Evolutionary conservation across 192 early-diverging fungal genomes (phyloP), one percentile per base, ranked within the genome.

Genomic region (Coemansia reversa): DNA sequence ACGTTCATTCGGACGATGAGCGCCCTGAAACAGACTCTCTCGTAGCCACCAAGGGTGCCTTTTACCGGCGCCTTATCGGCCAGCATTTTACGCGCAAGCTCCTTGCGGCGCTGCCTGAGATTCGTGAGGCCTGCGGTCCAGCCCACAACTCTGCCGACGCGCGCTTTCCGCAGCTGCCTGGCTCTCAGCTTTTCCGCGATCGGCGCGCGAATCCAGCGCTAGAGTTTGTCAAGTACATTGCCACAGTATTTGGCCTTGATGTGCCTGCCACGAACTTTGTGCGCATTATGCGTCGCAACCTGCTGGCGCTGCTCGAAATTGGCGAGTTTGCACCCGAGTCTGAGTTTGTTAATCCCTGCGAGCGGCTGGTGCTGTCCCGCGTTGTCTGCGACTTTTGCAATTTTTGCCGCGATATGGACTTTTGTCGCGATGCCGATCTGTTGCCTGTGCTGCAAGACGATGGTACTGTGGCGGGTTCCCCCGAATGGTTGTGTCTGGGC

Each of bases 301-400:
- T 89, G 57, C 65, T 97, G 50, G 83, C 71, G 27, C 51, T 93
- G 56, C 84, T 96, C 9, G 86, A 85, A 7, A 63, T 88, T 32
- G 86, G 92, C 58, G 96, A 98, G 69, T 98, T 98, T 72, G 85
- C 84, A 6, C 62, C 81, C 3, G 85, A 90, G 45, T 86, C 97
- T 0, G 70, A 85, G 57, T 96, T 96, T 74, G 66, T 77, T 51
- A 92, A 94, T 60, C 94, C 95, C 0, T 95, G 92, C 70, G 87
- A 91, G 60, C 86, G 85, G 16, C 84, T 94, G 69, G 79, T 88
- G 16, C 63, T 98, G 14, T 74, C 85, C 5, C 91, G 90, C 18
- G 88, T 96, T 14, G 89, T 94, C 49, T 98, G 97, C 74, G 86
- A 87, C 57, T 91, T 87, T 60, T 98, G 97, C 72, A 90, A 90